These are phyloP conservation scores for Mortierella sp. DNA, from an alignment of 371 early-diverging fungal genomes.

Conservation along the genomic window DNA sequence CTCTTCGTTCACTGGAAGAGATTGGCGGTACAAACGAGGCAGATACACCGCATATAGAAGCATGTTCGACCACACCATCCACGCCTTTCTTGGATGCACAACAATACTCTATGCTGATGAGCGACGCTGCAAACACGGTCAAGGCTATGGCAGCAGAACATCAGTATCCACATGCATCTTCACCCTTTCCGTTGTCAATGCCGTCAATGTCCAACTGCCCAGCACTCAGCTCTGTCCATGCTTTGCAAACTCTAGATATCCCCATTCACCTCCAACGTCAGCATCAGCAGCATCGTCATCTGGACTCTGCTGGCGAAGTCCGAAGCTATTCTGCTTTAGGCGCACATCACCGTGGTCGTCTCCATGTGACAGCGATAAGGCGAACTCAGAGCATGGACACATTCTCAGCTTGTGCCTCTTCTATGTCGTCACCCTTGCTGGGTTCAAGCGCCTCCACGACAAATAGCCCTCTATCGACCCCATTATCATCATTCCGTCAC, in stretches of 20 bases:
- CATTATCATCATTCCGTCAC: background rate
- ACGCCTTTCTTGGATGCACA: conserved; percentile 6
- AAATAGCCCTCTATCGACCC: background rate
- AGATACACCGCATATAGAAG: too few species aligned
- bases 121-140: conserved; percentile 11
- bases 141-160: conserved; percentile 7
- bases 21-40: too few species aligned
- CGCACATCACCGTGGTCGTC: background rate
- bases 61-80: too few species aligned
- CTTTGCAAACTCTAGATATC: too few species aligned
- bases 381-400: conserved; percentile 4
- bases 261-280: too few species aligned
- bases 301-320: background rate
- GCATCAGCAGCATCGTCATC: background rate
- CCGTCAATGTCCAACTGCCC: background rate
- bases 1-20: too few species aligned
- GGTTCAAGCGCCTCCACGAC: background rate
- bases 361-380: background rate
- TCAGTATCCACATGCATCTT: background rate
- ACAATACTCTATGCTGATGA: conserved; percentile 16
- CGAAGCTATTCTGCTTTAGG: too few species aligned
- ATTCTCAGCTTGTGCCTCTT: background rate
- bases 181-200: background rate
- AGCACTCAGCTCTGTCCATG: background rate
- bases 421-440: background rate